These are phyloP conservation scores for Knoxdaviesia capensis DNA, from an alignment of 2,329 filamentous ascomycete genomes.

Conservation along the genomic window DNA sequence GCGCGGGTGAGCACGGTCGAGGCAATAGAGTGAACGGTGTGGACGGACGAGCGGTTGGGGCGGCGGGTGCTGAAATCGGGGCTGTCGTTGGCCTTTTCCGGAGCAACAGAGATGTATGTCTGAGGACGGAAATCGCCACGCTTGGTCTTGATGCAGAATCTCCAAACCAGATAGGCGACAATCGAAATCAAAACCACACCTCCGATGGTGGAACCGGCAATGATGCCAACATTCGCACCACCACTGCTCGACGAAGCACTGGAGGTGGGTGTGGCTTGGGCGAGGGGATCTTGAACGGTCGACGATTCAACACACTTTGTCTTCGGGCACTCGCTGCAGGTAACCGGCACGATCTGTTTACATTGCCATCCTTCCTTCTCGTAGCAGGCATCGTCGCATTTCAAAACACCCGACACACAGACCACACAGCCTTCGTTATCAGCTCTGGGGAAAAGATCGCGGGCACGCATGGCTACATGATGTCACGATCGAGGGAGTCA, in stretches of 20 bases:
- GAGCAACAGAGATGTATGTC: constrained; percentile 1
- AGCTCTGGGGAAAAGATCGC: constrained; percentile 5
- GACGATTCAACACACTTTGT: constrained; percentile 4
- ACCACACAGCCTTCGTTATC: constrained; percentile 5
- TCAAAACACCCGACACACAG: constrained; percentile 4
- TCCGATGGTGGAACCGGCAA: constrained; percentile 79
- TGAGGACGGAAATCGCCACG: constrained; percentile 21
- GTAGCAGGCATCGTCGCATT: constrained; percentile 6
- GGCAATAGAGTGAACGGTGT: constrained; percentile 80
- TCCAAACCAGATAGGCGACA: constrained; percentile 65
- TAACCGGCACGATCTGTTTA: constrained; percentile 6
- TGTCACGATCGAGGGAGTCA: not conserved
- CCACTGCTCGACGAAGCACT: constrained; percentile 9
- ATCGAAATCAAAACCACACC: constrained; percentile 59
- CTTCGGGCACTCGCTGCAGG: constrained; percentile 6
- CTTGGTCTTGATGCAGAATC: constrained; percentile 67
- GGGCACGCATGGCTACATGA: constrained; percentile 5
- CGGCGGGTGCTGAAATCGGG: constrained; percentile 23
- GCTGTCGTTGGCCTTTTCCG: constrained; percentile 31
- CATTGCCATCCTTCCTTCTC: constrained; percentile 5
- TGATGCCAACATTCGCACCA: constrained; percentile 57
- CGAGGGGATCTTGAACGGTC: not conserved
- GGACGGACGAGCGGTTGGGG: constrained; percentile 53
- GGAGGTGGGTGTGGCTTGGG: not conserved
- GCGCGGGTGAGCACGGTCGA: constrained; percentile 89